phyloP scores from a whole-genome alignment of 2,329 filamentous ascomycete species.

The Fusarium scirpi region DNA sequence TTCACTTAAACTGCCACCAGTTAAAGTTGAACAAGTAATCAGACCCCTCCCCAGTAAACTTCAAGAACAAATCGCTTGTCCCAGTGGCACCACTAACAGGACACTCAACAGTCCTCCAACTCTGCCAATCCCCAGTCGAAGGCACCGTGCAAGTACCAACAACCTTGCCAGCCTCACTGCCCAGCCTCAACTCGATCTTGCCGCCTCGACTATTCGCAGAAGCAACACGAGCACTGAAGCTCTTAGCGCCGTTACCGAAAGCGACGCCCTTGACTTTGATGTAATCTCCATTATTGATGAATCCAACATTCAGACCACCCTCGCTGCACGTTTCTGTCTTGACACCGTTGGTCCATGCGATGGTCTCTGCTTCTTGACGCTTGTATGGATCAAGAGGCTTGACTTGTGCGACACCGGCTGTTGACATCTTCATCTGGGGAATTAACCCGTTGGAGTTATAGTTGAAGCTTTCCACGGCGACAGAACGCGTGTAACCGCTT shows the following conservation, averaged over 20 bases:
- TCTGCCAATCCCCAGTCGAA: constrained; percentile 9
- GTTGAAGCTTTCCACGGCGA: constrained; percentile 14
- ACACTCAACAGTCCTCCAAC: neutral
- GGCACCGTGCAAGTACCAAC: constrained; percentile 20
- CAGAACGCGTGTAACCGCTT: neutral
- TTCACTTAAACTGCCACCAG: constrained; percentile 18
- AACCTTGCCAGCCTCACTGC: constrained; percentile 1
- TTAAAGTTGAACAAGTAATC: constrained; percentile 13
- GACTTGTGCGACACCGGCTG: neutral
- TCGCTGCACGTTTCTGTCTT: constrained; percentile 18
- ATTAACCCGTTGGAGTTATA: constrained; percentile 7
- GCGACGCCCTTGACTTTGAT: constrained; percentile 17
- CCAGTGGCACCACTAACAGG: constrained; percentile 9
- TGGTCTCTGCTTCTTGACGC: constrained; percentile 10
- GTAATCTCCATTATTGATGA: constrained; percentile 11
- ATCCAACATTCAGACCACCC: neutral
- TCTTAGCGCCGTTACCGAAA: neutral
- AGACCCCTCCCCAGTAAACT: neutral
- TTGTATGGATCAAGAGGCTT: constrained; percentile 1
- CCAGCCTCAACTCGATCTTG: constrained; percentile 5
- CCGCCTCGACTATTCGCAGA: neutral
- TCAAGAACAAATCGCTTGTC: neutral
- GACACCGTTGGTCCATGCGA: constrained; percentile 12
- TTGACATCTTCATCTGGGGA: neutral
- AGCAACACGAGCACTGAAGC: constrained; percentile 6